These are phyloP conservation scores for Aspergillus tanneri DNA, from an alignment of 2,329 filamentous ascomycete genomes.

Conservation along the genomic window DNA sequence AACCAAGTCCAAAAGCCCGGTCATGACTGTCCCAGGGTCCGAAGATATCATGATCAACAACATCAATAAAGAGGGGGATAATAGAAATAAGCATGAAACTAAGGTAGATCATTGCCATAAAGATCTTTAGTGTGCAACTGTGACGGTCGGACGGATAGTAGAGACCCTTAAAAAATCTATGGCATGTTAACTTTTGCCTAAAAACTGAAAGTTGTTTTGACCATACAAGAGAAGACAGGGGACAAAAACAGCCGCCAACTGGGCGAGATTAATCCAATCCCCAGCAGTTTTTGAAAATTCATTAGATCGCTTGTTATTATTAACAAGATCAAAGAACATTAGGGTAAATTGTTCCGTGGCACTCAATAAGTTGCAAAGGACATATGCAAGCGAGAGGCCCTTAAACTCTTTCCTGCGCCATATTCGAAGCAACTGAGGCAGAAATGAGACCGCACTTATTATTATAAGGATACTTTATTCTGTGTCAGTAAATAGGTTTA, in stretches of 20 bases:
- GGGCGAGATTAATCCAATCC: neutral
- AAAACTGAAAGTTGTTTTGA: too few species aligned
- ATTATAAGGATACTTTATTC: neutral
- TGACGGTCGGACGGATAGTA: neutral
- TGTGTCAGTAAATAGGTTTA: neutral
- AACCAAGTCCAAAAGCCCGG: neutral
- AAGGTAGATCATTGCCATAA: neutral
- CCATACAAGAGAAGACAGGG: neutral
- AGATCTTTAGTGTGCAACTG: neutral
- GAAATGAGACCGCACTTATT: neutral
- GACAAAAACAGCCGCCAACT: neutral
- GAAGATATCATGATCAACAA: neutral
- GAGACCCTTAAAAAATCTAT: neutral
- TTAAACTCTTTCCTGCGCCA: neutral
- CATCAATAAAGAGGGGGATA: neutral
- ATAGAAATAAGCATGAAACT: neutral
- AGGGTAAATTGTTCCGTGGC: conserved; percentile 1
- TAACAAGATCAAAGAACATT: neutral
- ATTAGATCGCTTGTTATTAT: neutral
- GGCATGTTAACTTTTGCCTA: too few species aligned
- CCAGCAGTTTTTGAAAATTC: neutral
- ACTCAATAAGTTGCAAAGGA: conserved; percentile 1
- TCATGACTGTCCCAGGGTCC: neutral
- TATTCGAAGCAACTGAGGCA: neutral
- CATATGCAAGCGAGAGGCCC: neutral